These are phyloP conservation scores for Eustoma russellianum DNA, from an alignment of 257 asterid species.

Conservation along the genomic window DNA sequence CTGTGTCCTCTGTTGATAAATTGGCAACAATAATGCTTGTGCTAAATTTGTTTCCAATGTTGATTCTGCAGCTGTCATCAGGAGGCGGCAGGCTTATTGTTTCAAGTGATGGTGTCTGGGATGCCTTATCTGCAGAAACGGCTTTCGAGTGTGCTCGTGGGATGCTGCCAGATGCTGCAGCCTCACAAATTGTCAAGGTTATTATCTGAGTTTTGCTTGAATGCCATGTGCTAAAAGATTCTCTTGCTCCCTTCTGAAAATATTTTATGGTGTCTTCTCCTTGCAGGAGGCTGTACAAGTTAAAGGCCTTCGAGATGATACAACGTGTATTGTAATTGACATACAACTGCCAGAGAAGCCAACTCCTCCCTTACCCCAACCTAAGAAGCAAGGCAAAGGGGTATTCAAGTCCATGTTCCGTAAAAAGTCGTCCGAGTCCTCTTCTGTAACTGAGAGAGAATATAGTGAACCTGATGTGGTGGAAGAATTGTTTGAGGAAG, in stretches of 20 bases:
- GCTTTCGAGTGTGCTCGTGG: constrained; percentile 88
- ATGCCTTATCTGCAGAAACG: constrained; percentile 75
- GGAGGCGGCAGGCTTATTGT: constrained; percentile 91
- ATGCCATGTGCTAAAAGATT: neutral
- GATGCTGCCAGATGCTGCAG: constrained; percentile 82
- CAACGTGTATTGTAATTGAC: constrained; percentile 93
- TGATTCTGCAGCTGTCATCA: constrained; percentile 61
- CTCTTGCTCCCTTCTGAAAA: constrained; percentile 6
- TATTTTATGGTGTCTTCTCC: constrained; percentile 7
- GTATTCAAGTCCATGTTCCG: constrained; percentile 86
- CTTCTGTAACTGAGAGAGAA: constrained; percentile 55
- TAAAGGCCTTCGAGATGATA: constrained; percentile 93
- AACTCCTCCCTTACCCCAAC: constrained; percentile 47
- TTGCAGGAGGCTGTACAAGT: constrained; percentile 75
- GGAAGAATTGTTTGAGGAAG: constrained; percentile 92
- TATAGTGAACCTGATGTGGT: constrained; percentile 52
- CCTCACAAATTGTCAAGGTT: constrained; percentile 88
- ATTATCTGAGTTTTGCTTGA: neutral
- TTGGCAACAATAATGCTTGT: too few relatives aligned
- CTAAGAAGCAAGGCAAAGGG: constrained; percentile 69
- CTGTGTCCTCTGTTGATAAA: too few relatives aligned
- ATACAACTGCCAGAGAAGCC: constrained; percentile 63
- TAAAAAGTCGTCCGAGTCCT: constrained; percentile 49
- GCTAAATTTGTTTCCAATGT: constrained; percentile 7
- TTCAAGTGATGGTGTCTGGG: constrained; percentile 99